Conservation (phyloP, 1,139 yeast genomes). For the Suhomyces chickasaworum region DNA sequence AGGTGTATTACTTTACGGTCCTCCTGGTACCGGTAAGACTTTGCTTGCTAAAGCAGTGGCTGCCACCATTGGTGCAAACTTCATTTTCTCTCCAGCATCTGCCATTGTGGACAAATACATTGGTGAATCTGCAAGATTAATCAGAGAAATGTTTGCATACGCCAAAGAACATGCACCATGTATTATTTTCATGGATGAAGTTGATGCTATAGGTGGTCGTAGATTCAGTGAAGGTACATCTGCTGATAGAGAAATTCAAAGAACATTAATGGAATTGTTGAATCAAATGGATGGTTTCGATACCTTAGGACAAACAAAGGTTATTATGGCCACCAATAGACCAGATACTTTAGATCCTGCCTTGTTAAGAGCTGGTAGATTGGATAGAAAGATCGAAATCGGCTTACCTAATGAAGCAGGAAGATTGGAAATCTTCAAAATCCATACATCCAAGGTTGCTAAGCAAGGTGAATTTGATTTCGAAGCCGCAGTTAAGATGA, state of each 20-base stretch:
- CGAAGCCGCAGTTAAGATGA: constrained; percentile 96
- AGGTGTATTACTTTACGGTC: constrained; percentile 95
- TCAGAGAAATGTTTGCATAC: constrained; percentile 98
- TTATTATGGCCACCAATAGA: constrained; percentile 98
- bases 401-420: constrained; percentile 97
- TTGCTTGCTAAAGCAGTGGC: constrained; percentile 97
- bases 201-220: constrained; percentile 99
- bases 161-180: constrained; percentile 99
- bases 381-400: constrained; percentile 96
- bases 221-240: constrained; percentile 98
- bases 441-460: constrained; percentile 82
- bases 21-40: constrained; percentile 99
- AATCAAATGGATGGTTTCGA: constrained; percentile 99
- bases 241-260: constrained; percentile 98
- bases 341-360: constrained; percentile 99
- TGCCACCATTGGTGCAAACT: constrained; percentile 97
- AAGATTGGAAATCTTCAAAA: constrained; percentile 90
- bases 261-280: constrained; percentile 96
- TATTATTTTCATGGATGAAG: constrained; percentile 98
- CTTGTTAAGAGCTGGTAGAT: constrained; percentile 94
- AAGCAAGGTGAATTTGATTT: constrained; percentile 96
- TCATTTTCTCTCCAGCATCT: constrained; percentile 96
- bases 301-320: constrained; percentile 94
- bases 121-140: constrained; percentile 96
- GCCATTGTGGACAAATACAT: constrained; percentile 98